A percentile compares a stretch with the other conserved stretches of the same genome.
Evolutionary conservation across 345 rosid genomes (phyloP).

Genomic region (Brassica juncea): DNA sequence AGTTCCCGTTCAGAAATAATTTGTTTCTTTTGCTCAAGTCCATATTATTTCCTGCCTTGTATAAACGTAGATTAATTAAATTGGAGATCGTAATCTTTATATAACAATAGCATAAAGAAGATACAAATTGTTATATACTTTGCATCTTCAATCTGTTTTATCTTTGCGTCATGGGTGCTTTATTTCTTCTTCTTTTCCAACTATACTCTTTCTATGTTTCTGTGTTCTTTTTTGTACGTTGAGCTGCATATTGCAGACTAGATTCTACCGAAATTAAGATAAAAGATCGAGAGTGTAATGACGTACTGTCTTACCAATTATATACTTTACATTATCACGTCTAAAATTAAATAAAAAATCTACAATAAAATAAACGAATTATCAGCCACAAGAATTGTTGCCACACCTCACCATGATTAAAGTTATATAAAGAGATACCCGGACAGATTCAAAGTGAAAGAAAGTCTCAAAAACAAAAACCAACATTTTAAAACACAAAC

Average conservation of each 20-base stretch:
- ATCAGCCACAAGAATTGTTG: conserved; percentile 39
- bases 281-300: background rate
- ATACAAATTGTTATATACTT: background rate
- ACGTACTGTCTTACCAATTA: conserved; percentile 4
- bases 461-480: conserved; percentile 26
- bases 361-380: conserved; percentile 7
- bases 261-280: background rate
- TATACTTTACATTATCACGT: background rate
- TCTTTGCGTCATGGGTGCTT: conserved; percentile 3
- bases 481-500: conserved; percentile 18
- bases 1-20: background rate
- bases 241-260: background rate
- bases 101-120: background rate
- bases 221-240: background rate
- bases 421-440: conserved; percentile 34
- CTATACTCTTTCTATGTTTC: background rate
- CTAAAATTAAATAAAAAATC: background rate
- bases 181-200: background rate
- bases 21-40: background rate
- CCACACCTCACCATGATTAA: conserved; percentile 42
- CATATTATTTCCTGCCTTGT: background rate
- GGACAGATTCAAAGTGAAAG: conserved; percentile 41
- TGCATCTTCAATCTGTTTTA: background rate
- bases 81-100: background rate
- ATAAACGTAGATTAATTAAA: background rate